Evolutionary conservation across 2,329 filamentous ascomycete species (phyloP), one percentile per base, ranked within the genome.

Genomic region (Pseudocercospora eumusae): DNA sequence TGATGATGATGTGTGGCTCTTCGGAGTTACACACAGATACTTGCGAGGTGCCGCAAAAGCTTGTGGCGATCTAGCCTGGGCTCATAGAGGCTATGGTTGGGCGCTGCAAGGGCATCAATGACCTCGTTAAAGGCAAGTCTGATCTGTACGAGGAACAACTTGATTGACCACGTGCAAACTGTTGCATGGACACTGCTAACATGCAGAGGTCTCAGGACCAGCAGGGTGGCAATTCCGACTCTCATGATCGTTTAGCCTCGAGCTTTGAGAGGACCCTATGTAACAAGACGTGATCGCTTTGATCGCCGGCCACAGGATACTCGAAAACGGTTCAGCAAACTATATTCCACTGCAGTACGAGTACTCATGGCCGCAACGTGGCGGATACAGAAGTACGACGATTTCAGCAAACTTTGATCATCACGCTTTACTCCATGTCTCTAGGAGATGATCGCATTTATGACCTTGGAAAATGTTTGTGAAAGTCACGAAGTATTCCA

Each of bases 71-170:
- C 59, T 57, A 72, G 62, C 71, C 70, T 66, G 59, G 64, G 59
- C 59, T 50, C 53, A 6, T 47, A 25, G 61, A 61, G 55, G 62
- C 58, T 65, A 68, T 66, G 70, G 70, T 71, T 66, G 58, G 62
- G 67, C 69, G 66, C 62, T 23, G 9, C 45, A 58, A 31, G 40
- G 58, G 49, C 56, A 64, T 70, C 64, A 59, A 62, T 72, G 70
- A 72, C 58, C 64, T 57, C 44, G 44, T 63, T 49, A 70, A 72
- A 71, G 70, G 70, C 70, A 72, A 72, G 70, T 72, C 70, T 72
- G 70, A 72, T 59, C 58, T 28, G 31, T 20, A 47, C 21, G n/a
- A 18, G 21, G 20, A 5, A 11, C 18, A 20, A 11, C 18, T 15
- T 25, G 11, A 47, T 20, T 25, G 44, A 47, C 44, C 18, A 47